Base-by-base conservation (phyloP, 192 early-diverging fungal species). In the Rhizoclosmatium sp. region DNA sequence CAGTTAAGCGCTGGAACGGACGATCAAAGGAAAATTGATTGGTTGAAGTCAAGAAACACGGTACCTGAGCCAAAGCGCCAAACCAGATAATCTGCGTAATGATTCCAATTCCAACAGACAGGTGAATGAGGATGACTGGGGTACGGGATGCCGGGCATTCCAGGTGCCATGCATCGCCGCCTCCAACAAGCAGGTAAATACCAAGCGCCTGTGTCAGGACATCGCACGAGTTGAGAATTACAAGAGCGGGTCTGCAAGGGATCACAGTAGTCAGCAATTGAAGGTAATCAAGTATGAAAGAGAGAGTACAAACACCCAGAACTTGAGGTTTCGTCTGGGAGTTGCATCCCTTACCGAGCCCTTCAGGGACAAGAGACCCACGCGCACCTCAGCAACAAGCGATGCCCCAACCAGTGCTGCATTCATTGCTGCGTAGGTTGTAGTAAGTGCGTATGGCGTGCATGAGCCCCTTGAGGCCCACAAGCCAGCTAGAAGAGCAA, bases 291-390 rank as follows among this genome's bases (percentile, higher is more conserved):
- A 78, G 14, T 0, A 4, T 75, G 14, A 19, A 14, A 16, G 51
- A 19, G 42, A n/a, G 46, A 39, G 67, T 14, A 75, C 67, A 39
- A n/a, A 56, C 4, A 68, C 72, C 70, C 64, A 80, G 73, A 56
- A 81, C 75, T 47, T 47, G n/a, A 85, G 76, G 47, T 69, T 60
- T 47, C 69, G 23, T 0, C 84, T 23, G 2, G 84, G 84, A 19
- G 69, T 40, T 45, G 78, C 75, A 66, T 85, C 79, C 10, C 78
- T 59, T 41, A 78, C 76, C 14, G 84, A 80, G 47, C 84, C 84
- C 65, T 74, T n/a, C 16, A 85, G 66, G 40, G 78, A 80, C 10
- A 82, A 66, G 58, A 71, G 71, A 1, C 44, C 72, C 58, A 82
- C 80, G 3, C 42, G 49, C 59, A 42, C 7, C 56, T 85, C 84